phyloP scores from a whole-genome alignment of 768 basidiomycete genomes.

The Obba rivulosa region DNA sequence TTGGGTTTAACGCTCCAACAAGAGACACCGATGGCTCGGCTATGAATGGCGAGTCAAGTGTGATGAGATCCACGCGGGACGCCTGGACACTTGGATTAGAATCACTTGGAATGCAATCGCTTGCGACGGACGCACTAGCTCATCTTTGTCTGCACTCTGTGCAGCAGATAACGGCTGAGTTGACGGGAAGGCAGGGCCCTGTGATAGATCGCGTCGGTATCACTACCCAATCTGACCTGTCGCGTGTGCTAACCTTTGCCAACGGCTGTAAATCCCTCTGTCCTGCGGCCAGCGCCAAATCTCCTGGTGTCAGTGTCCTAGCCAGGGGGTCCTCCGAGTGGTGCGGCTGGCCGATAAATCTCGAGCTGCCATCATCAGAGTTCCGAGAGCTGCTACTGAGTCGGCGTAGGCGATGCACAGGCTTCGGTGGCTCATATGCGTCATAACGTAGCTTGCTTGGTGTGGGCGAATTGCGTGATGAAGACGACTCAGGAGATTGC shows the following conservation, averaged over 20 bases:
- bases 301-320: constrained; percentile 36
- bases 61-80: constrained; percentile 54
- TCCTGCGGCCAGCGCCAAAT: constrained; percentile 37
- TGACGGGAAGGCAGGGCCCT: constrained; percentile 8
- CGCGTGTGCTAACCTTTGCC: constrained; percentile 13
- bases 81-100: constrained; percentile 18
- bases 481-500: constrained; percentile 12
- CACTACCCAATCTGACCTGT: too few relatives aligned
- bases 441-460: constrained; percentile 57
- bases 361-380: constrained; percentile 31
- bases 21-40: constrained; percentile 32
- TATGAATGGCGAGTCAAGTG: constrained; percentile 68
- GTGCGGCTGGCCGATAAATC: constrained; percentile 22
- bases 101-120: background rate
- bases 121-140: constrained; percentile 3
- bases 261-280: constrained; percentile 26
- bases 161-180: constrained; percentile 10
- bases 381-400: constrained; percentile 31
- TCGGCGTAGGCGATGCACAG: constrained; percentile 39
- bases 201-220: constrained; percentile 11
- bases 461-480: constrained; percentile 22
- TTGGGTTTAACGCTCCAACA: constrained; percentile 3
- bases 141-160: constrained; percentile 14
- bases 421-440: constrained; percentile 62
- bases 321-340: constrained; percentile 17